Evolutionary conservation across 306 rosid species (phyloP), one percentile per base, ranked within the genome.

Genomic region (Casuarina glauca): DNA sequence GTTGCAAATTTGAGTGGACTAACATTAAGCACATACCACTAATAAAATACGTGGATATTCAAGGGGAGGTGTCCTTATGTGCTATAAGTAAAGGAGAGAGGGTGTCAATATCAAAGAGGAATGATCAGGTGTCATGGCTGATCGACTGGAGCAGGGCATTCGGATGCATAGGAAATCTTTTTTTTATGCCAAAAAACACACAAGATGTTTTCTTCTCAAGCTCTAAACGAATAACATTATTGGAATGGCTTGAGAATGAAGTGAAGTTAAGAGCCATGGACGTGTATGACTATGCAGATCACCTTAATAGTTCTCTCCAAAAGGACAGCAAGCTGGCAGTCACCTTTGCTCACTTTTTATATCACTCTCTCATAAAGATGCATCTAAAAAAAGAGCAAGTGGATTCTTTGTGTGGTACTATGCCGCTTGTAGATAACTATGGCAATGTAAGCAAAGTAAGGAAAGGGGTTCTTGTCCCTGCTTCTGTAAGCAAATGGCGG

Each of bases 401-500:
- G 53, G 9, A 19, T 36, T 0, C 0, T 10, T 39, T 93, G 51
- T 82, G 90, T 19, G 3, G 51, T 2, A 10, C 8, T 4, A 78
- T 90, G 91, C 97, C 98, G 0, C 86, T 93, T 8, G 83, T 91
- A 49, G 90, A 88, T 86, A 86, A 64, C 35, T 82, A 87, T 20
- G 93, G 96, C 1, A 0, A 32, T 36, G 80, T 87, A 15, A 39
- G 2, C 5, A 48, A 15, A 20, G 0, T 32, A 38, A 49, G 84
- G 55, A 15, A 3, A 0, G 84, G 84, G 71, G 86, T 91, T 73
- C 84, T 90, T 61, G 85, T 91, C 38, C 98, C 97, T 2, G 92
- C 96, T 50, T 83, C 82, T 6, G 85, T 69, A 63, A 91, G 98
- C 84, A 90, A 86, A 64, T 93, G 98, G 97, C 85, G 86, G 4